phyloP scores from a whole-genome alignment of 2,329 filamentous ascomycete genomes.

The Fusarium napiforme region DNA sequence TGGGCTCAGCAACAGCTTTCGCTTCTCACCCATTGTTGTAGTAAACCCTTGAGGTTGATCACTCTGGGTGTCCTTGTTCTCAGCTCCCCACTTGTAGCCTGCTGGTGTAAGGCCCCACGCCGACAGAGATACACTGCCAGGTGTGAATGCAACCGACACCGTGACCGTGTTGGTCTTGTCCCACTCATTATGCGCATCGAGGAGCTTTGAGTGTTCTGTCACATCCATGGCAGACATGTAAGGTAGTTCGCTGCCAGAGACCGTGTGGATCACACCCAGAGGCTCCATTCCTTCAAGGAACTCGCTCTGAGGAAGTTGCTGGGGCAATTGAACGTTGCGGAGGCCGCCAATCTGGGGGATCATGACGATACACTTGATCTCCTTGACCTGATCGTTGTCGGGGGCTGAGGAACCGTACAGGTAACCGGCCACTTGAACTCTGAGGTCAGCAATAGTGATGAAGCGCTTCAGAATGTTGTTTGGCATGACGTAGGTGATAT shows the following conservation, averaged over 20 bases:
- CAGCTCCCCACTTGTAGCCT: slow-evolving; percentile 96
- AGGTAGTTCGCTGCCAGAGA: slow-evolving; percentile 91
- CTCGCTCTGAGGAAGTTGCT: slow-evolving; percentile 91
- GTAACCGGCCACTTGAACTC: slow-evolving; percentile 96
- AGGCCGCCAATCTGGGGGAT: slow-evolving; percentile 95
- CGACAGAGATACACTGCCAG: slow-evolving; percentile 92
- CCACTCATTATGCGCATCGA: slow-evolving; percentile 75
- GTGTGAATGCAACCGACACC: slow-evolving; percentile 95
- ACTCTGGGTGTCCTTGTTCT: slow-evolving; percentile 92
- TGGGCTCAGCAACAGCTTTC: slow-evolving; percentile 90
- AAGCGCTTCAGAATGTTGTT: slow-evolving; percentile 99
- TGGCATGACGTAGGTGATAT: slow-evolving; percentile 97
- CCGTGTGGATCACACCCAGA: slow-evolving; percentile 93
- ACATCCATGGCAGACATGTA: slow-evolving; percentile 98
- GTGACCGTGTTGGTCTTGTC: slow-evolving; percentile 90
- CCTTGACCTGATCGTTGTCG: slow-evolving; percentile 97
- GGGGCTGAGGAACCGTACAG: slow-evolving; percentile 92
- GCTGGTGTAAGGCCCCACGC: slow-evolving; percentile 92
- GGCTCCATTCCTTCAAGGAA: slow-evolving; percentile 88
- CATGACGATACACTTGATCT: slow-evolving; percentile 96
- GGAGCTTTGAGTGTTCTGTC: slow-evolving; percentile 90
- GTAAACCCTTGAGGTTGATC: slow-evolving; percentile 96
- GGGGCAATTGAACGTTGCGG: slow-evolving; percentile 89
- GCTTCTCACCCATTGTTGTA: slow-evolving; percentile 93
- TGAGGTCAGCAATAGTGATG: slow-evolving; percentile 95